Evolutionary conservation across 1,284 basidiomycete genomes (phyloP).

Genomic region (Acaromyces ingoldii): DNA sequence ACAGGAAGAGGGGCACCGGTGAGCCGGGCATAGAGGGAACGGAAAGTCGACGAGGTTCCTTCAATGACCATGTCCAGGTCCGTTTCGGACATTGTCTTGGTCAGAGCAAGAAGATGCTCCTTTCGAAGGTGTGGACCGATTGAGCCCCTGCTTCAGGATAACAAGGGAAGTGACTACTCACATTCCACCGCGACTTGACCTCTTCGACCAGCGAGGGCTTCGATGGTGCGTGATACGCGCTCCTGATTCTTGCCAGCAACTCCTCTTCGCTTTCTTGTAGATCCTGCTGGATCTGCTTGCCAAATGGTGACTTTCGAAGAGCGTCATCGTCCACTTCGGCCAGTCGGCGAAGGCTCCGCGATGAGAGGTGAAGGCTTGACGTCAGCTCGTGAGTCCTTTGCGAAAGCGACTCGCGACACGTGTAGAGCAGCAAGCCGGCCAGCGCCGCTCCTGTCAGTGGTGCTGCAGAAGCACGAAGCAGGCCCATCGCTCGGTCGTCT

Average conservation of each 20-base stretch:
- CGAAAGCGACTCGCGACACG: not conserved
- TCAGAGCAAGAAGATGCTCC: not conserved
- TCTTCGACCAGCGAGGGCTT: not conserved
- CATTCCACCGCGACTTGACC: slow-evolving; percentile 5
- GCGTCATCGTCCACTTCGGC: slow-evolving; percentile 6
- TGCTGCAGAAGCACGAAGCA: no score
- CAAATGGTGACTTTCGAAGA: no score
- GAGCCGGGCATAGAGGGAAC: not conserved
- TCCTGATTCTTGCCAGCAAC: no score
- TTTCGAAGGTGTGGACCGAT: no score
- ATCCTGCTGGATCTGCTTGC: no score
- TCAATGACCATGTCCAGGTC: not conserved
- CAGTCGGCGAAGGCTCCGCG: not conserved
- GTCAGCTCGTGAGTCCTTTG: not conserved
- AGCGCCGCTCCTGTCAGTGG: not conserved
- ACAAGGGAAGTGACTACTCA: no score
- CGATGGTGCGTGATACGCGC: not conserved
- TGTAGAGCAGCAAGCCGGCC: not conserved
- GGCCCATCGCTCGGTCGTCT: no score
- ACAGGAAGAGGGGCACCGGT: no score
- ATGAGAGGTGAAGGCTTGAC: not conserved
- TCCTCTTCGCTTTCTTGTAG: not conserved
- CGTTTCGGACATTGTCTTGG: not conserved
- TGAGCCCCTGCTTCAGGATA: no score
- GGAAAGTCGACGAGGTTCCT: not conserved